A percentile compares a stretch with the other conserved stretches of the same genome.
Conservation (phyloP, 2,329 filamentous ascomycete genomes). For the Sarocladium kiliense region DNA sequence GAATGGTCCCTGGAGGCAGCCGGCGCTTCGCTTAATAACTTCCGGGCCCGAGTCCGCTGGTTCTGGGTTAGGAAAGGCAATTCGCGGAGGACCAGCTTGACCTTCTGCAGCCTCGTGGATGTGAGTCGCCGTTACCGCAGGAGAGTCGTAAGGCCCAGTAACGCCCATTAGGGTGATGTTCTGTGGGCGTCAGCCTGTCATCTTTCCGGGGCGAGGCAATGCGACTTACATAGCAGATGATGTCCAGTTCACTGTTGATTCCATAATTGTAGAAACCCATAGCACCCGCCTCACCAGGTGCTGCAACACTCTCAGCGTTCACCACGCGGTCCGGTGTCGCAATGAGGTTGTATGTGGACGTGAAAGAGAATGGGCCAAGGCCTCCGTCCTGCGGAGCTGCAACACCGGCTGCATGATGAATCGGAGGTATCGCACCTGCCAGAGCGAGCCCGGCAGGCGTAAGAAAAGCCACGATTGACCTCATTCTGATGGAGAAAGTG, state of each 20-base stretch:
- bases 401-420: conserved; percentile 1
- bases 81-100: conserved; percentile 40
- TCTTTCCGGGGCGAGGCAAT: neutral
- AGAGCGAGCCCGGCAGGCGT: neutral
- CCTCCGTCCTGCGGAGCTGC: conserved; percentile 3
- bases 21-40: conserved; percentile 31
- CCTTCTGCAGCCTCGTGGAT: conserved; percentile 45
- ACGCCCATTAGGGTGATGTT: conserved; percentile 47
- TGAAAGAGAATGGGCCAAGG: conserved; percentile 32
- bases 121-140: conserved; percentile 49
- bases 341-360: conserved; percentile 41
- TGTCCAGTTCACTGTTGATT: conserved; percentile 40
- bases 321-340: conserved; percentile 47
- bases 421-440: conserved; percentile 10
- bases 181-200: neutral
- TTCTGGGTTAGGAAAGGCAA: conserved; percentile 45
- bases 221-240: conserved; percentile 31
- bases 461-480: neutral
- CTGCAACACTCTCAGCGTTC: conserved; percentile 29
- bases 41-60: conserved; percentile 14
- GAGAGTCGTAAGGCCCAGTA: conserved; percentile 43
- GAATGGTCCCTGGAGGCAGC: conserved; percentile 34
- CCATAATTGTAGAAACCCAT: conserved; percentile 46
- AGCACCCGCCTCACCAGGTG: conserved; percentile 37
- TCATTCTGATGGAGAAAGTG: neutral